Percentiles rank a stretch among this genome's conserved stretches.
Conservation (phyloP, 1,284 basidiomycete genomes). For the Acaromyces ingoldii region DNA sequence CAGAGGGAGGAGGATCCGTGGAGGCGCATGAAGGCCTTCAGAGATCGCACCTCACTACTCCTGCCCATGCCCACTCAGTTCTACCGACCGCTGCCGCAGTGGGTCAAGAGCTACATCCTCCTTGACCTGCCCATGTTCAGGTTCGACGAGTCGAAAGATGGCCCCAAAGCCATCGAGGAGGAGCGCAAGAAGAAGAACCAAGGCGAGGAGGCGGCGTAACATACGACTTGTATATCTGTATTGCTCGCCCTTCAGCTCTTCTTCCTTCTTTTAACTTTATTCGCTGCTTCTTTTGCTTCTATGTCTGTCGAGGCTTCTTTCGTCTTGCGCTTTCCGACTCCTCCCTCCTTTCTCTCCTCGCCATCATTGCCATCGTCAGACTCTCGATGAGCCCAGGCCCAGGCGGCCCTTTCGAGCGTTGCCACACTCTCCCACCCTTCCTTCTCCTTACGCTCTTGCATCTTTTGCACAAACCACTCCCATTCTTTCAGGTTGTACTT, state of each 20-base stretch:
- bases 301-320: too few species aligned
- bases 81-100: slow-evolving; percentile 60
- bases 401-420: too few species aligned
- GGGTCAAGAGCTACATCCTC: slow-evolving; percentile 61
- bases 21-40: slow-evolving; percentile 35
- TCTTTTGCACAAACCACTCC: background rate
- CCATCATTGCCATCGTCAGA: too few species aligned
- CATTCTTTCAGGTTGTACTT: background rate
- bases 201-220: background rate
- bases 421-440: slow-evolving; percentile 32
- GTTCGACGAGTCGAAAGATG: slow-evolving; percentile 42
- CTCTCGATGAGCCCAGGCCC: too few species aligned
- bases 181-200: slow-evolving; percentile 5
- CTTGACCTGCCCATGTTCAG: slow-evolving; percentile 56
- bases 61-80: slow-evolving; percentile 63
- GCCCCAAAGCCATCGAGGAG: slow-evolving; percentile 16
- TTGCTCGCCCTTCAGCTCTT: too few species aligned
- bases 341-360: too few species aligned
- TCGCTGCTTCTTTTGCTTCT: too few species aligned
- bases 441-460: slow-evolving; percentile 1
- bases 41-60: slow-evolving; percentile 61
- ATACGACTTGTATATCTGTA: background rate
- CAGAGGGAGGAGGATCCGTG: slow-evolving; percentile 39
- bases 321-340: too few species aligned
- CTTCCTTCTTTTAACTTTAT: too few species aligned